These are phyloP conservation scores for Cubamyces lactineus DNA, from an alignment of 768 basidiomycete species.

Conservation along the genomic window DNA sequence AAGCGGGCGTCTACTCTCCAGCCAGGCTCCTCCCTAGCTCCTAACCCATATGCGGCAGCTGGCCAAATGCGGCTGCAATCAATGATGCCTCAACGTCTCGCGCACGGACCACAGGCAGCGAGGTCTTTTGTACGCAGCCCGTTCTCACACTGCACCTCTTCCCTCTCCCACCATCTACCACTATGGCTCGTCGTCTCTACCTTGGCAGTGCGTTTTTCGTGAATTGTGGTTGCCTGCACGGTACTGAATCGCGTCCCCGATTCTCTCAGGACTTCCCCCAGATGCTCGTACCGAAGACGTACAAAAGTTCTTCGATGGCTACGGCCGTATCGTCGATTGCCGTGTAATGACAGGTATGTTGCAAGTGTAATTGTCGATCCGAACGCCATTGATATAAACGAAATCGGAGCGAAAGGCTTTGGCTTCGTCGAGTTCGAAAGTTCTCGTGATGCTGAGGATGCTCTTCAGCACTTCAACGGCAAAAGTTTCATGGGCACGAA, in stretches of 20 bases:
- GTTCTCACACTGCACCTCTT: constrained; percentile 16
- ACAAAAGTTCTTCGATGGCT: constrained; percentile 87
- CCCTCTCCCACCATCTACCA: constrained; percentile 32
- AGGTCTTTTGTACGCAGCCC: constrained; percentile 27
- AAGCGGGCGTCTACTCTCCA: neutral
- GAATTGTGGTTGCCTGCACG: constrained; percentile 10
- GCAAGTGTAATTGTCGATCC: no score
- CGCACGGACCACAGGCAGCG: constrained; percentile 34
- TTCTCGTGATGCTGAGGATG: constrained; percentile 94
- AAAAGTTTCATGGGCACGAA: constrained; percentile 88
- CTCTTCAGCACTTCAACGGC: constrained; percentile 82
- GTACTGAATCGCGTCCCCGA: constrained; percentile 12
- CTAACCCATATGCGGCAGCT: neutral
- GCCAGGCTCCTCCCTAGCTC: constrained; percentile 5
- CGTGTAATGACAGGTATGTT: constrained; percentile 90
- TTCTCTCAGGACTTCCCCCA: constrained; percentile 67
- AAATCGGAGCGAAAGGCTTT: constrained; percentile 61
- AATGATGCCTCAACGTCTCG: constrained; percentile 20
- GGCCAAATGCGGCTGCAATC: neutral
- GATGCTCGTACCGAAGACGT: constrained; percentile 86
- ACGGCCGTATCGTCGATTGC: constrained; percentile 87
- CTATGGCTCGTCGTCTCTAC: constrained; percentile 84
- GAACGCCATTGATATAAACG: no score
- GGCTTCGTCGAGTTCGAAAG: constrained; percentile 97
- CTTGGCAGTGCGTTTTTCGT: constrained; percentile 67